Percentiles rank a stretch among this genome's conserved stretches.
phyloP scores from a whole-genome alignment of 495 filamentous ascomycete genomes.

The Lichina pygmaea region DNA sequence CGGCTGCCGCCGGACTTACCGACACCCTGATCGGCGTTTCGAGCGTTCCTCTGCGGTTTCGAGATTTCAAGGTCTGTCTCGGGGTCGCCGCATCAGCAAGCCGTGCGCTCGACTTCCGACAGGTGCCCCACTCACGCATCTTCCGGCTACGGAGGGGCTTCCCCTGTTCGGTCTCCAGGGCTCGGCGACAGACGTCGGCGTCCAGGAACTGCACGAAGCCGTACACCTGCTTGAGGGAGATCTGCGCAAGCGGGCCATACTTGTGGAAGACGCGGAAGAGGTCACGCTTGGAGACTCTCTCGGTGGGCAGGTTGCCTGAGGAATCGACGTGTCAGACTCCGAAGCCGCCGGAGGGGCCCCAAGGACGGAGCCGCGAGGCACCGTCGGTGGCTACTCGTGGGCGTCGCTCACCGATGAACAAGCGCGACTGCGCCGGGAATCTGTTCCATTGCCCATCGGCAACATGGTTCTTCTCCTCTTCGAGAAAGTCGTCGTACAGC shows the following conservation, averaged over 20 bases:
- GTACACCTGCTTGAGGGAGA: slow-evolving; percentile 90
- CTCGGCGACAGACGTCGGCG: slow-evolving; percentile 36
- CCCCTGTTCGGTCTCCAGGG: slow-evolving; percentile 54
- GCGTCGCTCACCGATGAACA: slow-evolving; percentile 63
- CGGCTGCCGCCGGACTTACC: slow-evolving; percentile 17
- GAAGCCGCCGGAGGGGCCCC: background rate
- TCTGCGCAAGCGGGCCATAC: slow-evolving; percentile 74
- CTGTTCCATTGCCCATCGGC: slow-evolving; percentile 81
- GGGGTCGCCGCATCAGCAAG: background rate
- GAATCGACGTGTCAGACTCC: too few relatives aligned
- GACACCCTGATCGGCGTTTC: slow-evolving; percentile 15
- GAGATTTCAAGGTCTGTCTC: slow-evolving; percentile 72
- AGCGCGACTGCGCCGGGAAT: slow-evolving; percentile 58
- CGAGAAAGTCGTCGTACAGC: slow-evolving; percentile 59
- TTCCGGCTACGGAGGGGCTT: slow-evolving; percentile 52
- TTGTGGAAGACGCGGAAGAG: slow-evolving; percentile 71
- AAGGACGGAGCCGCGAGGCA: background rate
- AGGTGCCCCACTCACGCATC: slow-evolving; percentile 45
- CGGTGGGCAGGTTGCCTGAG: slow-evolving; percentile 73
- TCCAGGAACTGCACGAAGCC: slow-evolving; percentile 91
- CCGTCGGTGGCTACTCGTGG: background rate
- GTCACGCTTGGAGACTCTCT: slow-evolving; percentile 80
- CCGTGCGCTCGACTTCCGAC: background rate
- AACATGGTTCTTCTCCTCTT: slow-evolving; percentile 53
- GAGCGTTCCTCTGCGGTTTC: slow-evolving; percentile 57